phyloP scores from a whole-genome alignment of 331 rosid genomes.

The Malus hybrid region DNA sequence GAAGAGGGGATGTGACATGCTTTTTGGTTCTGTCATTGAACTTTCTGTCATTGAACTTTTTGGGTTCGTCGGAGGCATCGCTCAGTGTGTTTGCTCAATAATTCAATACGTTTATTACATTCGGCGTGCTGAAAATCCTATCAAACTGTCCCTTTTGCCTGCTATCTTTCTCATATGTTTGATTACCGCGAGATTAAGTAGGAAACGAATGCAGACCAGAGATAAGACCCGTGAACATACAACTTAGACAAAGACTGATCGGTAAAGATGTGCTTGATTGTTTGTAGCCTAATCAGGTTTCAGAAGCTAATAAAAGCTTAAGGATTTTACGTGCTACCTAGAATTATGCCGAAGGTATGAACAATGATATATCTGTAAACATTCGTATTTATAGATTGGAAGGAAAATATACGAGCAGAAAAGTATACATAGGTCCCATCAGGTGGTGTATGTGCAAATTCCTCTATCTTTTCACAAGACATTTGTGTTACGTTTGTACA shows the following conservation, averaged over 20 bases:
- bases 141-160: background rate
- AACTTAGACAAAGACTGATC: too few relatives aligned
- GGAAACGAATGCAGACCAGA: background rate
- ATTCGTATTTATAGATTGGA: too few relatives aligned
- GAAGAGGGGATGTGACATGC: background rate
- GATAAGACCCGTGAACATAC: too few relatives aligned
- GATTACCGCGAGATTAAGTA: background rate
- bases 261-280: background rate
- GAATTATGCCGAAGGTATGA: too few relatives aligned
- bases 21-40: background rate
- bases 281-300: too few relatives aligned
- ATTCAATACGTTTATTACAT: background rate
- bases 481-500: too few relatives aligned
- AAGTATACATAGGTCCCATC: too few relatives aligned
- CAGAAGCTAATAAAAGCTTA: too few relatives aligned
- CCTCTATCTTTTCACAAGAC: too few relatives aligned
- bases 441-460: fast-evolving
- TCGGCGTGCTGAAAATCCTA: background rate
- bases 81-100: background rate
- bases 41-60: background rate
- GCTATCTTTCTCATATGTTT: background rate
- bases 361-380: too few relatives aligned
- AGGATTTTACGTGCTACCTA: too few relatives aligned
- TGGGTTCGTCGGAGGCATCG: background rate
- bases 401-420: too few relatives aligned